A percentile compares a stretch with the other conserved stretches of the same genome.
Conservation (phyloP, 805 yeast genomes). For the Yarrowia bubula region DNA sequence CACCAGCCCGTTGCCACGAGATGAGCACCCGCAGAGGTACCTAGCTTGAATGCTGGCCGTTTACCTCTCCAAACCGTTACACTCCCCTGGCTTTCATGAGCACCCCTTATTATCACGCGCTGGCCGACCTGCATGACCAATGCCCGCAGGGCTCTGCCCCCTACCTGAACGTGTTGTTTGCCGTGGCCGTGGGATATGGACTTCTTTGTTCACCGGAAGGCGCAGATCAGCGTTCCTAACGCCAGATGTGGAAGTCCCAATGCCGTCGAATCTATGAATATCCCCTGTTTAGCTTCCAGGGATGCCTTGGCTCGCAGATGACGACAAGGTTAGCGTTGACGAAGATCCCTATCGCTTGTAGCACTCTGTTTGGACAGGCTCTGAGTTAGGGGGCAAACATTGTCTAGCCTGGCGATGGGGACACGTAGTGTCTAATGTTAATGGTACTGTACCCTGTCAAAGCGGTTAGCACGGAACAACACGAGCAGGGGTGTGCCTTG, state of each 20-base stretch:
- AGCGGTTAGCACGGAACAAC: background rate
- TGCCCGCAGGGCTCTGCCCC: background rate
- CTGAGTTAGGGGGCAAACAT: constrained; percentile 13
- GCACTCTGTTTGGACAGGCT: constrained; percentile 10
- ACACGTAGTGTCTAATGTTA: background rate
- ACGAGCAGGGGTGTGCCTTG: background rate
- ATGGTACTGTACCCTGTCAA: background rate
- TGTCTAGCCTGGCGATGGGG: background rate
- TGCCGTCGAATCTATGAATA: constrained; percentile 4
- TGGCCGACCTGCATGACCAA: background rate
- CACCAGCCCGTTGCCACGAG: constrained; percentile 21
- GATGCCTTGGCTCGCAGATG: constrained; percentile 17
- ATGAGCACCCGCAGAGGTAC: background rate
- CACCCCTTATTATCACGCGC: background rate
- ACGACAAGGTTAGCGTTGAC: background rate
- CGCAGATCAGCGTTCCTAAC: constrained; percentile 12
- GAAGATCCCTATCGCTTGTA: constrained; percentile 9
- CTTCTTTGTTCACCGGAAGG: background rate
- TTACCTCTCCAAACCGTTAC: background rate
- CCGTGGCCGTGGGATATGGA: background rate
- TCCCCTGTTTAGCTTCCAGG: background rate
- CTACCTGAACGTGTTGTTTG: background rate
- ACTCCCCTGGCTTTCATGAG: background rate
- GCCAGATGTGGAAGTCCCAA: constrained; percentile 11
- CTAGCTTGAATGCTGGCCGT: no score